Evolutionary conservation across 2,329 filamentous ascomycete species (phyloP).

Genomic region (Hortaea sp.): DNA sequence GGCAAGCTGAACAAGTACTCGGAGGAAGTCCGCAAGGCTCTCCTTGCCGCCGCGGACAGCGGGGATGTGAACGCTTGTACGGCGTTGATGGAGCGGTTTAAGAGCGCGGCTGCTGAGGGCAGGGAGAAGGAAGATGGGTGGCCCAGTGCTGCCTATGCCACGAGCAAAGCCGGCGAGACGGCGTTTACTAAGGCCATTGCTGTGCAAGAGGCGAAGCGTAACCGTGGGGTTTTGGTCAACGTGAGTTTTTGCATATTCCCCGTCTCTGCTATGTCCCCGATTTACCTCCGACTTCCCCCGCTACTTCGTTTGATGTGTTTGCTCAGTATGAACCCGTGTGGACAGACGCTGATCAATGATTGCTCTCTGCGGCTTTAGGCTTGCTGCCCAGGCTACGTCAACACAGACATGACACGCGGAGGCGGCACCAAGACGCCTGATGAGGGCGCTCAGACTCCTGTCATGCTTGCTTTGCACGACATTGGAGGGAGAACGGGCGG

Average conservation of each 20-base stretch:
- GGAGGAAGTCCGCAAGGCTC: constrained; percentile 30
- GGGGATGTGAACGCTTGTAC: constrained; percentile 31
- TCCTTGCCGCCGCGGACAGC: constrained; percentile 24
- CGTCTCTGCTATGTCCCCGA: too few relatives aligned
- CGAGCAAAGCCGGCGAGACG: constrained; percentile 28
- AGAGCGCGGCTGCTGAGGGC: constrained; percentile 34
- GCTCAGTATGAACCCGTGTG: too few relatives aligned
- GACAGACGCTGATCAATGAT: constrained; percentile 18
- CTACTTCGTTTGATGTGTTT: too few relatives aligned
- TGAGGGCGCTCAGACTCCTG: constrained; percentile 26
- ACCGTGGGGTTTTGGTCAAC: constrained; percentile 22
- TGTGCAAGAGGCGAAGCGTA: constrained; percentile 16
- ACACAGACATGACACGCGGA: constrained; percentile 29
- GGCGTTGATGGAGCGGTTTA: constrained; percentile 41
- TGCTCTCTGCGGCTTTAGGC: not conserved
- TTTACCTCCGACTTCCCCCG: too few relatives aligned
- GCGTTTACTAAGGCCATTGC: constrained; percentile 27
- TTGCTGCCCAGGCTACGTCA: constrained; percentile 15
- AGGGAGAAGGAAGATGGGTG: constrained; percentile 40
- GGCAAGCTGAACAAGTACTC: constrained; percentile 41
- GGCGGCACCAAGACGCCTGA: constrained; percentile 26
- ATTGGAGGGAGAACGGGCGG: constrained; percentile 23
- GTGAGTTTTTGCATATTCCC: not conserved
- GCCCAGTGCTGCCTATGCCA: constrained; percentile 41
- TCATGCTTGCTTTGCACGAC: constrained; percentile 25